These are phyloP conservation scores for Codiaeum variegatum DNA, from an alignment of 441 rosid genomes.

Conservation along the genomic window DNA sequence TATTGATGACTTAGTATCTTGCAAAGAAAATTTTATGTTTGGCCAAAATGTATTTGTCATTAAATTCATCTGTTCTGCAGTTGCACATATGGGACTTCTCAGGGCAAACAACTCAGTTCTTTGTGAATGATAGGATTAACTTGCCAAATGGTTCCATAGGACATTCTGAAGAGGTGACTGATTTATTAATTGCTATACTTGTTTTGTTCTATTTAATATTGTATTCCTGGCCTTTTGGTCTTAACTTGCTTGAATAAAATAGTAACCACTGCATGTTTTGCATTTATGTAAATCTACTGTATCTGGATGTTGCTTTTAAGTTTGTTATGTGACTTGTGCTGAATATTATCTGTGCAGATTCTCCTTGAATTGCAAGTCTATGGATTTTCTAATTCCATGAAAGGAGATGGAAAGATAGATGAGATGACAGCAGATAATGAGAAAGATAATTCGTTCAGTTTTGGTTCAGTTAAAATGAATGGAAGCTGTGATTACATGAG, in stretches of 20 bases:
- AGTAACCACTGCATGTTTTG: not conserved
- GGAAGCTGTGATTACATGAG: conserved; percentile 32
- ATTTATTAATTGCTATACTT: not conserved
- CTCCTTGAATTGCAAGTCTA: conserved; percentile 52
- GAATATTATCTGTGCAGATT: conserved; percentile 33
- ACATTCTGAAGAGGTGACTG: conserved; percentile 42
- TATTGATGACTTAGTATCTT: conserved; percentile 5
- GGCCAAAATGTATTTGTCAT: not conserved
- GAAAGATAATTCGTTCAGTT: conserved; percentile 7
- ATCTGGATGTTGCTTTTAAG: not conserved
- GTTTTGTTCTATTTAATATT: not conserved
- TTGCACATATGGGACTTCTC: conserved; percentile 65
- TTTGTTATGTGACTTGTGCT: not conserved
- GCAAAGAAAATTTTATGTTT: conserved; percentile 9
- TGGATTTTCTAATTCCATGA: conserved; percentile 44
- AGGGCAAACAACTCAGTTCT: conserved; percentile 50
- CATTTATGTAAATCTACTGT: not conserved
- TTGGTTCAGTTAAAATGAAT: conserved; percentile 34
- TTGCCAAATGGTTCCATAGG: conserved; percentile 26
- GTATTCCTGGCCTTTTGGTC: not conserved
- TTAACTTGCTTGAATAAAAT: not conserved
- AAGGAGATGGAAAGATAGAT: conserved; percentile 32
- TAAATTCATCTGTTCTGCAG: conserved; percentile 34
- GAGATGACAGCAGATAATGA: conserved; percentile 25
- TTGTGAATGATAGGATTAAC: conserved; percentile 34